Percentiles rank a stretch among this genome's conserved stretches.
Evolutionary conservation across 352 stramenopile genomes (phyloP).

Genomic region (Pythium volutum): DNA sequence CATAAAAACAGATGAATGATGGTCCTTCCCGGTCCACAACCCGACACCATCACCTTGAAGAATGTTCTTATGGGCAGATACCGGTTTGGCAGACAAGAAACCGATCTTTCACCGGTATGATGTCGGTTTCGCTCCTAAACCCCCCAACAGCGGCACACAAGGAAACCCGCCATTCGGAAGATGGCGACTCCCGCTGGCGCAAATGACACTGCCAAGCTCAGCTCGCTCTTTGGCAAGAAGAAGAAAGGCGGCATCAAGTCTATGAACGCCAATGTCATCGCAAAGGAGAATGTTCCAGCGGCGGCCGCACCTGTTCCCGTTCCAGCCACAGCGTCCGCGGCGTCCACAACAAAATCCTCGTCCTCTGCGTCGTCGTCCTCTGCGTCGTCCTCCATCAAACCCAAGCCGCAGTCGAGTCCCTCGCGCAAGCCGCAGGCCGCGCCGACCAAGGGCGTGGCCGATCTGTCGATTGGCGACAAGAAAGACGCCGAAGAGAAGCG

Average conservation of each 20-base stretch:
- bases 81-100: conserved; percentile 11
- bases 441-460: conserved; percentile 54
- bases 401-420: conserved; percentile 11
- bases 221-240: conserved; percentile 79
- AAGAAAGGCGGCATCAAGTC: conserved; percentile 73
- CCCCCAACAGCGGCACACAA: neutral
- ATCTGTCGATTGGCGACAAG: conserved; percentile 58
- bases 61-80: conserved; percentile 27
- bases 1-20: conserved; percentile 15
- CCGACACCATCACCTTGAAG: conserved; percentile 21
- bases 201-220: conserved; percentile 64
- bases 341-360: neutral
- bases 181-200: conserved; percentile 22
- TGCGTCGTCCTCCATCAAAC: conserved; percentile 6
- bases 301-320: conserved; percentile 21
- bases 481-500: conserved; percentile 42
- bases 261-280: conserved; percentile 79
- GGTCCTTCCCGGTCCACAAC: conserved; percentile 13
- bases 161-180: neutral
- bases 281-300: conserved; percentile 44
- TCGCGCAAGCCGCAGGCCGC: conserved; percentile 18
- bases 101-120: conserved; percentile 17
- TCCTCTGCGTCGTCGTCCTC: neutral
- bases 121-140: neutral
- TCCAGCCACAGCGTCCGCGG: conserved; percentile 19